Percentiles rank a stretch among this genome's conserved stretches.
phyloP scores from a whole-genome alignment of 768 basidiomycete species.

The Lentinula boryana region DNA sequence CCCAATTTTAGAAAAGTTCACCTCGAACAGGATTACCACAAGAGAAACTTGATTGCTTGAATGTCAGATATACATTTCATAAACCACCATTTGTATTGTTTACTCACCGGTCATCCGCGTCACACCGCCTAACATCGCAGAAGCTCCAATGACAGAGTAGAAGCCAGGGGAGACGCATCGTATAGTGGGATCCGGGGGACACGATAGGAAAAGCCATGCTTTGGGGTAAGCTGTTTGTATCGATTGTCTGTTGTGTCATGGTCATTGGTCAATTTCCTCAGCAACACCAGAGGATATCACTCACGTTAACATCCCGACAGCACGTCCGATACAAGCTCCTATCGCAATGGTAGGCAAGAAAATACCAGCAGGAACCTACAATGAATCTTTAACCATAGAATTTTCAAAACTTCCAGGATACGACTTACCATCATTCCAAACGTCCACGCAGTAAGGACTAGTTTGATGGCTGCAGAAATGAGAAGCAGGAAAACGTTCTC shows the following conservation, averaged over 20 bases:
- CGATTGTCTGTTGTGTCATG: constrained; percentile 43
- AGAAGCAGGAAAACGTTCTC: constrained; percentile 64
- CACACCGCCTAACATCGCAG: constrained; percentile 71
- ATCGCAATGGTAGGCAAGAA: constrained; percentile 74
- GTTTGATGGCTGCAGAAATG: constrained; percentile 55
- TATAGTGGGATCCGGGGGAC: constrained; percentile 65
- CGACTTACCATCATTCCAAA: constrained; percentile 68
- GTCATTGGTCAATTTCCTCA: neutral
- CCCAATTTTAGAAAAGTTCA: constrained; percentile 13
- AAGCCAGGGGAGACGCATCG: constrained; percentile 71
- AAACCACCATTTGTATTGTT: neutral
- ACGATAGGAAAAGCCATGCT: constrained; percentile 66
- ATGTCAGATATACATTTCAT: neutral
- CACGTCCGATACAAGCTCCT: constrained; percentile 68
- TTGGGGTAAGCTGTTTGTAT: constrained; percentile 59
- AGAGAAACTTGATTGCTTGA: constrained; percentile 48
- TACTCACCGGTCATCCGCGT: constrained; percentile 69
- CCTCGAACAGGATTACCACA: constrained; percentile 75
- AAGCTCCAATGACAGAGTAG: constrained; percentile 72
- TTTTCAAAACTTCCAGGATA: neutral
- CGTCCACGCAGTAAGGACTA: constrained; percentile 66
- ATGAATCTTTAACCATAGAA: neutral
- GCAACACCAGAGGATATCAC: constrained; percentile 12
- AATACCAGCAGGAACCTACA: constrained; percentile 67
- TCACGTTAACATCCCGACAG: constrained; percentile 62